Evolutionary conservation across 169 alveolate species (phyloP), one percentile per base, ranked within the genome.

Genomic region (Cryptosporidium tyzzeri): DNA sequence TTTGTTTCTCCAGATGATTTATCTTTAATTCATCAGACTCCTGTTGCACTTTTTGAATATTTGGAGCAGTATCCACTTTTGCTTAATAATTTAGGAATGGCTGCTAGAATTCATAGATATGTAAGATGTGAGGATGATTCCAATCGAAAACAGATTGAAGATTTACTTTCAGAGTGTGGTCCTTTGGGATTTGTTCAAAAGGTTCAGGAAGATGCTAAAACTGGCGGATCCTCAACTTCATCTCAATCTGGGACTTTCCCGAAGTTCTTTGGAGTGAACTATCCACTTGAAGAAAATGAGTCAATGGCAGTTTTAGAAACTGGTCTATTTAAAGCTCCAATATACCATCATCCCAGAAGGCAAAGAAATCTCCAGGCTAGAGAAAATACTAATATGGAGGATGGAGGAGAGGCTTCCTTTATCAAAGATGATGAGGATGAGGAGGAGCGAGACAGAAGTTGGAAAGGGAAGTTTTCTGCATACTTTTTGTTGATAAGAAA

Each of bases 1-100:
- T 84, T 91, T 18, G 94, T 70, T 35, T 65, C 84, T 23, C 95
- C 95, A 23, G 69, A 91, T 87, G 97, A 95, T 65, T 84, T 95
- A 37, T 68, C 94, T 7, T 93, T 95, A 71, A 67, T 85, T n/a
- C 97, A 95, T 67, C 94, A 94, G 71, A 91, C 94, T 53, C 95
- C 94, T 70, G 45, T 95, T 18, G 97, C 95, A n/a, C 71, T 95
- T 31, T 68, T 95, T 58, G 97, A 95, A 84, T 93, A 94, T 87
- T 70, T 94, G 41, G 97, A 95, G 71, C 97, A 95, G 93, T 86
- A 86, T 53, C 97, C 97, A 31, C 92, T 93, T 48, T 84, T 94
- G 44, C 39, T 94, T 65, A 84, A 92, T 69, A 94, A 94, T 80
- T 80, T 92, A 8, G 97, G 97, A 12, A 95, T 95, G 97, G 95